These are phyloP conservation scores for Endoconidiophora polonica DNA, from an alignment of 2,329 filamentous ascomycete genomes.

Conservation along the genomic window DNA sequence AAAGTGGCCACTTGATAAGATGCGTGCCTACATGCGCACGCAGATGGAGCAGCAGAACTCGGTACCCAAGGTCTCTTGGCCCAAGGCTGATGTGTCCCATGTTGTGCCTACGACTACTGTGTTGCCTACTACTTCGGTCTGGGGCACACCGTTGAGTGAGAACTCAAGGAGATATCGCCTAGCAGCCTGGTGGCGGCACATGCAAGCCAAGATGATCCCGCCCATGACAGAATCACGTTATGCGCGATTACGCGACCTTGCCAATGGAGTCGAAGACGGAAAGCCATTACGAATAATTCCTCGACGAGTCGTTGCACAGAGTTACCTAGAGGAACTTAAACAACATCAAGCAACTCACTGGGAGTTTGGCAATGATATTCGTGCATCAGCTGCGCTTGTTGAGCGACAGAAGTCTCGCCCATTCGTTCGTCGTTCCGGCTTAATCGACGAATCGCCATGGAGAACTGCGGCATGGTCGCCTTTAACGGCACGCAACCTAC, in stretches of 20 bases:
- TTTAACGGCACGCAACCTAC: conserved; percentile 9
- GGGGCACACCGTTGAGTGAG: conserved; percentile 26
- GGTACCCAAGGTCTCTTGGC: conserved; percentile 17
- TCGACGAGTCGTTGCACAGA: neutral
- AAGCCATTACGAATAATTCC: conserved; percentile 7
- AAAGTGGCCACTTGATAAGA: conserved; percentile 31
- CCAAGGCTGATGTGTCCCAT: conserved; percentile 16
- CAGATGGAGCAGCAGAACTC: conserved; percentile 23
- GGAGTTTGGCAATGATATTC: conserved; percentile 9
- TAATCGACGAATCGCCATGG: conserved; percentile 9
- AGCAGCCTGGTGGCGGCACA: conserved; percentile 28
- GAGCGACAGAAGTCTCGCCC: conserved; percentile 10
- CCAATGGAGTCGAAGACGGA: conserved; percentile 7
- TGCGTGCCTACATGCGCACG: conserved; percentile 25
- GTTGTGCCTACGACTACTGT: neutral
- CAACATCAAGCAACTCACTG: neutral
- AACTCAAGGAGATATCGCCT: conserved; percentile 5
- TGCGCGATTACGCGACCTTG: conserved; percentile 3
- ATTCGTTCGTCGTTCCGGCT: conserved; percentile 7
- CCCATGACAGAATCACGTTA: conserved; percentile 11
- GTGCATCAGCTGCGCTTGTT: neutral
- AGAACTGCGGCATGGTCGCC: conserved; percentile 2
- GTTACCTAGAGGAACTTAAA: conserved; percentile 1
- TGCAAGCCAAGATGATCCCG: conserved; percentile 32
- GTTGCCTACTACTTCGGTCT: conserved; percentile 23